Conservation (phyloP, 345 rosid genomes). For the Dovyalis caffra region DNA sequence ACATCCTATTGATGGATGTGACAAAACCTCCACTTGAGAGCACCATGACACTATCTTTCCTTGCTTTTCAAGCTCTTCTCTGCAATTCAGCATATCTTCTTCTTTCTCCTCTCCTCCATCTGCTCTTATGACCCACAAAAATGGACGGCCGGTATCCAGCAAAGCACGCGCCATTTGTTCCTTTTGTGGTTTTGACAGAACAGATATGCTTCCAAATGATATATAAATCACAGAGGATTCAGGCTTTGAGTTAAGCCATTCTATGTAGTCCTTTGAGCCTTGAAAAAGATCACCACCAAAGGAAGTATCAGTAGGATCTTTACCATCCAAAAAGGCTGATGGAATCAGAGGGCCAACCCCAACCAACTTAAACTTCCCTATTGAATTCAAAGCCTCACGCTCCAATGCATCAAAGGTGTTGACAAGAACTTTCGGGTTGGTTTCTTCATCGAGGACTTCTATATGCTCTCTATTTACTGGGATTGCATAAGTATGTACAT, state of each 20-base stretch:
- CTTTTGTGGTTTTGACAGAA: slow-evolving; percentile 36
- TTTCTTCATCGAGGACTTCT: slow-evolving; percentile 31
- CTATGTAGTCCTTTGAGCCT: slow-evolving; percentile 25
- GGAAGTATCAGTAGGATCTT: slow-evolving; percentile 2
- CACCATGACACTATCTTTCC: slow-evolving; percentile 49
- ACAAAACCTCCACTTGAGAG: slow-evolving; percentile 41
- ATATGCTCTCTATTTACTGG: slow-evolving; percentile 31
- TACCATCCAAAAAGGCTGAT: slow-evolving; percentile 3
- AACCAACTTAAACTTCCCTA: background rate
- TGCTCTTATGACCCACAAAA: slow-evolving; percentile 52
- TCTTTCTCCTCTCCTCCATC: slow-evolving; percentile 32
- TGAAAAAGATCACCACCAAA: slow-evolving; percentile 8
- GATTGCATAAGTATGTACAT: slow-evolving; percentile 14
- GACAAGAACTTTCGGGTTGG: slow-evolving; percentile 43
- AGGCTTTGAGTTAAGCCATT: slow-evolving; percentile 41
- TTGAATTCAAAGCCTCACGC: slow-evolving; percentile 40
- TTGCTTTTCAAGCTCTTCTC: slow-evolving; percentile 12
- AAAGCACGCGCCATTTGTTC: slow-evolving; percentile 45
- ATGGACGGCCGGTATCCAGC: slow-evolving; percentile 31
- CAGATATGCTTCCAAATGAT: slow-evolving; percentile 50
- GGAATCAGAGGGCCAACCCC: slow-evolving; percentile 17
- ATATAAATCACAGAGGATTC: slow-evolving; percentile 39
- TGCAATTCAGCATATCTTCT: slow-evolving; percentile 24
- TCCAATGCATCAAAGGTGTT: slow-evolving; percentile 59
- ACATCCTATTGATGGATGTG: slow-evolving; percentile 40